Evolutionary conservation across 2,329 filamentous ascomycete genomes (phyloP), one percentile per base, ranked within the genome.

Genomic region (Fusarium irregulare): DNA sequence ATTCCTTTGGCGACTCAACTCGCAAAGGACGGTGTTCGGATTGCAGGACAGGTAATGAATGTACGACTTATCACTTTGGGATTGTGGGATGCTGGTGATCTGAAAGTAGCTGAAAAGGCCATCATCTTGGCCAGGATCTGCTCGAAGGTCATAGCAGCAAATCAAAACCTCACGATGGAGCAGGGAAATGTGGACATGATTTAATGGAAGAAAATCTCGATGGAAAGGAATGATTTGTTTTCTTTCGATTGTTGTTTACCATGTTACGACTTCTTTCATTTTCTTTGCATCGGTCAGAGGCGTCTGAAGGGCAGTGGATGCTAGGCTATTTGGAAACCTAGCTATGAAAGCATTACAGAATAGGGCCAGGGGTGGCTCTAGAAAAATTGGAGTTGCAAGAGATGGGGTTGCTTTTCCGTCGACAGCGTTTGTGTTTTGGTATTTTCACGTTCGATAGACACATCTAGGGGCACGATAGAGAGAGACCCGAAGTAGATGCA

Each of bases 211-310:
- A 66, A 66, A 75, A 71, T 18, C 16, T 54, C 20, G 44, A 40
- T 21, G 63, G 56, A 64, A 75, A 70, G 57, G 60, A 44, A 25
- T 53, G n/a, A 41, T 47, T 47, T 20, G 20, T 53, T 55, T 57
- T 75, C 69, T 49, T 55, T 51, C 51, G 28, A 51, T 73, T 72
- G 60, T 68, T 47, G 37, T 71, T 75, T 70, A 56, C 59, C 53
- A 61, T 59, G 60, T 51, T 54, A 45, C 61, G 55, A 28, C 57
- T 71, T 50, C 21, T 58, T 60, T 45, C 47, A 51, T 60, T 40
- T 46, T 51, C 42, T 67, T 50, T 64, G 57, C 62, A 68, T 72
- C 51, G 63, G 41, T 54, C 64, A 74, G 66, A 53, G 73, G 70
- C 68, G 71, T 62, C 62, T 55, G 51, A 60, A 63, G 44, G 30